Conservation (phyloP, 192 early-diverging fungal species). For the Backusella morwellensis region DNA sequence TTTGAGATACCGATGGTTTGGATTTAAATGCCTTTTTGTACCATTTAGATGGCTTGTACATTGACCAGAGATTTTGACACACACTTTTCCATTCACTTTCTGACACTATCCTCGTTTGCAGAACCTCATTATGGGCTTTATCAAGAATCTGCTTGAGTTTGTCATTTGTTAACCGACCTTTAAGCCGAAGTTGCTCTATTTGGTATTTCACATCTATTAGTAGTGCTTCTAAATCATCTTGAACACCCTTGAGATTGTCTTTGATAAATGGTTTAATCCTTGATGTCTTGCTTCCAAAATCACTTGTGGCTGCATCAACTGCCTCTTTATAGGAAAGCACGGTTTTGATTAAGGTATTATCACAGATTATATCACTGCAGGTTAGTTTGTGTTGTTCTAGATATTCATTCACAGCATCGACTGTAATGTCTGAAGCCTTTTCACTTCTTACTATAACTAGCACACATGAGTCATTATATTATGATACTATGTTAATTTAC, state of each 20-base stretch:
- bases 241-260: not conserved
- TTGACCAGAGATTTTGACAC: not conserved
- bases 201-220: not conserved
- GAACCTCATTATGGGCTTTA: not conserved
- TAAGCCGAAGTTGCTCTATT: conserved; percentile 4
- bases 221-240: not conserved
- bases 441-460: not conserved
- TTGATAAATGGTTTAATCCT: not conserved
- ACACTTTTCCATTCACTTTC: conserved; percentile 9
- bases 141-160: conserved; percentile 7
- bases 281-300: not conserved
- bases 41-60: conserved; percentile 4
- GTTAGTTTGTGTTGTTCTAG: not conserved
- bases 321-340: conserved; percentile 4
- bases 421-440: not conserved
- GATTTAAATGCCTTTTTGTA: not conserved
- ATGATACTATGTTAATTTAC: not conserved
- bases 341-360: not conserved
- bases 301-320: not conserved
- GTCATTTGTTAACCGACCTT: conserved; percentile 4
- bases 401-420: not conserved
- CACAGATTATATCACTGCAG: not conserved
- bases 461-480: not conserved
- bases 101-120: not conserved
- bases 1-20: not conserved